Percentiles rank a stretch among this genome's conserved stretches.
Evolutionary conservation across 2,329 filamentous ascomycete species (phyloP).

Genomic region (Fusarium sp.): DNA sequence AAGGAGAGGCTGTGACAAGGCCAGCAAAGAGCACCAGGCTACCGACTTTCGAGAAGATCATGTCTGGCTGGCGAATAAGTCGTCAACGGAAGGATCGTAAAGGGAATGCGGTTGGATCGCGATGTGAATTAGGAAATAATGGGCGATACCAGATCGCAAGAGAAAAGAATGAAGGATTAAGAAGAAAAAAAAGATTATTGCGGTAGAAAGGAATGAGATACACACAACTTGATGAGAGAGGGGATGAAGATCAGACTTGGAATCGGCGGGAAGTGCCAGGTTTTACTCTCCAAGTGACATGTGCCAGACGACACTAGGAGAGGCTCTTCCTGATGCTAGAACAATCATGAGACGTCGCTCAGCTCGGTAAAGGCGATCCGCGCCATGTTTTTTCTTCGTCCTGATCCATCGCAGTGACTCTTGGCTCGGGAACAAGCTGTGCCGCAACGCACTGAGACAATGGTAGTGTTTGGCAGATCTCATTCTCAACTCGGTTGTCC

Average conservation of each 20-base stretch:
- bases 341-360: neutral
- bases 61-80: neutral
- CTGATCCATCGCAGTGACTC: neutral
- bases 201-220: neutral
- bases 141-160: constrained; percentile 34
- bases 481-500: neutral
- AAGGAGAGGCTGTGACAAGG: constrained; percentile 23
- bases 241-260: neutral
- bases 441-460: neutral
- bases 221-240: neutral
- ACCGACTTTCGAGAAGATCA: constrained; percentile 22
- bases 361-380: neutral
- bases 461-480: neutral
- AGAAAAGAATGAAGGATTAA: constrained; percentile 8
- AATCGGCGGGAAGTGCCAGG: neutral
- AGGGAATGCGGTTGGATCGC: neutral
- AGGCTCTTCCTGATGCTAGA: neutral
- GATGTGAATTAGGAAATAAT: constrained; percentile 1
- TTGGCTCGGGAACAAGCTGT: neutral
- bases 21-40: constrained; percentile 17
- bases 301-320: neutral
- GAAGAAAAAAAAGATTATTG: neutral
- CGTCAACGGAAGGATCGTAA: neutral
- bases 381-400: neutral
- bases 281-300: neutral